Base-by-base conservation (phyloP, 495 filamentous ascomycete species). In the Tuber brumale region DNA sequence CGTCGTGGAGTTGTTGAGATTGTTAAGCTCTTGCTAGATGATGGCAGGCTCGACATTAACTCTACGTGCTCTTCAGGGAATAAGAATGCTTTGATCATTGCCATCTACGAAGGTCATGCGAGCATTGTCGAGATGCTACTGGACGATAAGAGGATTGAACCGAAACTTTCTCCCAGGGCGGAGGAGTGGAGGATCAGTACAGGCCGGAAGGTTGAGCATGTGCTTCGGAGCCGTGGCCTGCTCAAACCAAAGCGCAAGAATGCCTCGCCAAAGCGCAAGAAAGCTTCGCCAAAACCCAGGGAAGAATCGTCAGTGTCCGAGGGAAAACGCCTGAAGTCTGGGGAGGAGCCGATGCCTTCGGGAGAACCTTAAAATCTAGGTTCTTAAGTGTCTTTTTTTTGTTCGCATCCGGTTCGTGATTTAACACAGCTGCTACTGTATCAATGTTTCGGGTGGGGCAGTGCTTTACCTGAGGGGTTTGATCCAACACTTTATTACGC, bases 11-110 rank as follows among this genome's bases (percentile, higher is more conserved):
- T 70, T 4, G 72, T 39, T 14, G 73, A 27, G 41, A 75, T 76
- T 31, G 72, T 75, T 5, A 61, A 27, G 42, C n/a, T 76, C 51
- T 2, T 75, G 75, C 21, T 75, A 23, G 75, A 75, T 14, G 66
- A 69, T 42, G 75, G 74, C n/a, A 66, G 57, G 14, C 57, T 66
- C 12, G 57, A 66, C 27, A 31, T 66, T 31, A 66, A 66, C 57
- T n/a, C 57, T 31, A 18, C 9, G 57, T 66, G 57, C 57, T 9
- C 57, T 66, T n/a, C n/a, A 10, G 1, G 27, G 27, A 12, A 18
- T 66, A 27, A 31, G 0, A 31, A 5, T 66, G n/a, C 57, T 18
- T n/a, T 66, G 10, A 10, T 31, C 27, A 27, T 66, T n/a, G 57
- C 57, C 27, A 31, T 66, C n/a, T 66, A 66, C 27, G 57, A 66